Percentiles rank a stretch among this genome's conserved stretches.
Evolutionary conservation across 2,329 filamentous ascomycete species (phyloP).

Genomic region (Sporothrix curviconia): DNA sequence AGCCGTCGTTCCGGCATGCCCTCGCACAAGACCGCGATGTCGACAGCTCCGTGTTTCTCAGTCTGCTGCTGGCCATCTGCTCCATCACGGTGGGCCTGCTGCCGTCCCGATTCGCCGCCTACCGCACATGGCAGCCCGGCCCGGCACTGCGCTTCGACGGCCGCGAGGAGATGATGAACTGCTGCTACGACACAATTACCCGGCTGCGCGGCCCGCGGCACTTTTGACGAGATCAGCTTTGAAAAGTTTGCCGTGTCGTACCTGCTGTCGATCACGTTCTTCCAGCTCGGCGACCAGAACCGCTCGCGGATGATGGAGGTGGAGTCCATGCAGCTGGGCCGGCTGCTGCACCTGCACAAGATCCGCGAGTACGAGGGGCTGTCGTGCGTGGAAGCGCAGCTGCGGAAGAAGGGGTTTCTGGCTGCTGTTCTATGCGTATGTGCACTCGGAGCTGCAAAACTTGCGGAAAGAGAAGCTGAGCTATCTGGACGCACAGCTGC

Average conservation of each 20-base stretch:
- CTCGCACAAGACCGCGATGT: slow-evolving; percentile 17
- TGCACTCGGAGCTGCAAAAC: slow-evolving; percentile 4
- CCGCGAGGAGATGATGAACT: slow-evolving; percentile 24
- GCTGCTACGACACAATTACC: slow-evolving; percentile 22
- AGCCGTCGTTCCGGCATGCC: not conserved
- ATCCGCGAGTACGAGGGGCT: slow-evolving; percentile 28
- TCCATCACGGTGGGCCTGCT: slow-evolving; percentile 24
- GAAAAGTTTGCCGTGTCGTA: slow-evolving; percentile 32
- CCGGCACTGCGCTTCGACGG: slow-evolving; percentile 22
- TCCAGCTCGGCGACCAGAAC: slow-evolving; percentile 32
- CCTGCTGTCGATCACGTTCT: slow-evolving; percentile 26
- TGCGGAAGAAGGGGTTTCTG: slow-evolving; percentile 33
- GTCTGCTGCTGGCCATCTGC: slow-evolving; percentile 22
- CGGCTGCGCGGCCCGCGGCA: slow-evolving; percentile 21
- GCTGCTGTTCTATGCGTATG: slow-evolving; percentile 29
- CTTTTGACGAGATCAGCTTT: slow-evolving; percentile 27
- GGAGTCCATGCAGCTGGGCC: slow-evolving; percentile 30
- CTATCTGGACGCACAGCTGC: not conserved
- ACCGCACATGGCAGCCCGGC: slow-evolving; percentile 20
- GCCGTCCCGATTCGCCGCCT: slow-evolving; percentile 24
- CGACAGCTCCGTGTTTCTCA: slow-evolving; percentile 23
- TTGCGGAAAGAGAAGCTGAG: not conserved
- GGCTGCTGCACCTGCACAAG: slow-evolving; percentile 28
- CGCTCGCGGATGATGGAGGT: slow-evolving; percentile 31
- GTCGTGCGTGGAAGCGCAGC: slow-evolving; percentile 29